Conservation (phyloP, 2,329 filamentous ascomycete species). For the Microascus cirrosus region DNA sequence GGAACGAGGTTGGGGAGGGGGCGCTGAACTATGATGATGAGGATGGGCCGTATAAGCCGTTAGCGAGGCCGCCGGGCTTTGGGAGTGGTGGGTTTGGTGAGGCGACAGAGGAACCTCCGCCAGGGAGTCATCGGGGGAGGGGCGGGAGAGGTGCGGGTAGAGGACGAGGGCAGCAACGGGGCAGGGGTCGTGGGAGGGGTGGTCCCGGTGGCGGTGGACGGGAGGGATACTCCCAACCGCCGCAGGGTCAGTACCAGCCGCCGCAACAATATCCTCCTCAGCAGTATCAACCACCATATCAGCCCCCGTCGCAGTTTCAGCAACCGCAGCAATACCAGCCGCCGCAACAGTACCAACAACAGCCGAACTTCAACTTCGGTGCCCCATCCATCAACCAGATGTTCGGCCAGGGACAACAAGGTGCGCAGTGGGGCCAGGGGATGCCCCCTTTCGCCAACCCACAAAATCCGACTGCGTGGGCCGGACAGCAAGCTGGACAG, state of each 20-base stretch:
- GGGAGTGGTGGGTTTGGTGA: conserved; percentile 33
- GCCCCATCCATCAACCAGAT: conserved; percentile 9
- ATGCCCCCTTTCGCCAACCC: not conserved
- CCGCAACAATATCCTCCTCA: conserved; percentile 19
- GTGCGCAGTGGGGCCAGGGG: not conserved
- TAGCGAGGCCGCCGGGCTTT: conserved; percentile 53
- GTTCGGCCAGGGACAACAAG: not conserved
- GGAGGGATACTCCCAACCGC: conserved; percentile 30
- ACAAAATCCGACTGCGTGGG: not conserved
- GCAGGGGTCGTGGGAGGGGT: conserved; percentile 20
- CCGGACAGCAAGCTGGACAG: not conserved
- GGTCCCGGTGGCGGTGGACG: conserved; percentile 7
- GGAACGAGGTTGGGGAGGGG: conserved; percentile 24
- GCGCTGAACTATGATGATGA: conserved; percentile 58
- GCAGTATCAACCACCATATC: conserved; percentile 11
- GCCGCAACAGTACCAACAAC: conserved; percentile 10
- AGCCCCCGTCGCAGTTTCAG: conserved; percentile 12
- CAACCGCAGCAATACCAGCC: conserved; percentile 10
- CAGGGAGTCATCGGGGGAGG: conserved; percentile 19
- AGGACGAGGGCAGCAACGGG: conserved; percentile 26
- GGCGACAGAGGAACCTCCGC: conserved; percentile 25
- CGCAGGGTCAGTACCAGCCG: conserved; percentile 17
- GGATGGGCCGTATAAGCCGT: conserved; percentile 60
- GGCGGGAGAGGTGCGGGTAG: conserved; percentile 33
- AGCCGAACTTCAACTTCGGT: conserved; percentile 29